phyloP scores from a whole-genome alignment of 352 stramenopile genomes.

The Bremia lactucae region DNA sequence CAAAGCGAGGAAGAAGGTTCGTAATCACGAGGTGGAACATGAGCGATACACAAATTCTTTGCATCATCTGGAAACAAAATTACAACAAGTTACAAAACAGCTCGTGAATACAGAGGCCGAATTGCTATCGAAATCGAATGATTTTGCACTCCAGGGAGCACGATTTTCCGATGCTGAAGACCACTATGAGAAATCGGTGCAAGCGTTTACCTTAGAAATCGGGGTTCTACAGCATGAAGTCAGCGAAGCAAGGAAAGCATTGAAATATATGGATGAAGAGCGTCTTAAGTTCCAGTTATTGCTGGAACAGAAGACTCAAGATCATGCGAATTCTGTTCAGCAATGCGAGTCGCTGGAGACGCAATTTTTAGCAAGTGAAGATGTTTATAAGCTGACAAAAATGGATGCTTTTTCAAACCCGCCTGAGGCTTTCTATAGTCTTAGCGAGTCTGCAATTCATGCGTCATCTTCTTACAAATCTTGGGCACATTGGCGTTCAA shows the following conservation, averaged over 20 bases:
- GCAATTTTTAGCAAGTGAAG: conserved; percentile 13
- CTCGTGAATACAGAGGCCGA: conserved; percentile 2
- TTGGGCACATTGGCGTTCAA: conserved; percentile 8
- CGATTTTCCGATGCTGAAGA: not conserved
- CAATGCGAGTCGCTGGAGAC: conserved; percentile 14
- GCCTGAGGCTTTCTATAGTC: conserved; percentile 10
- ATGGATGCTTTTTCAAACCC: too few relatives aligned
- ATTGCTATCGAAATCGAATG: not conserved
- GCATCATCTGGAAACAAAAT: conserved; percentile 2
- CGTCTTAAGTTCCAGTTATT: conserved; percentile 7
- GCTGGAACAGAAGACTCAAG: conserved; percentile 7
- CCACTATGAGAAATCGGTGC: conserved; percentile 7
- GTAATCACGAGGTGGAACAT: conserved; percentile 1
- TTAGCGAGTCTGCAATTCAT: conserved; percentile 8
- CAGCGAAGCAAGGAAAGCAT: conserved; percentile 5
- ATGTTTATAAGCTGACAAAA: too few relatives aligned
- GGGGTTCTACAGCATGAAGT: conserved; percentile 12
- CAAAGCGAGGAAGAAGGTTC: conserved; percentile 1
- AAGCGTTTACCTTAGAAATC: conserved; percentile 8
- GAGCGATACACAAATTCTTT: conserved; percentile 1
- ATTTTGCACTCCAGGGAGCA: conserved; percentile 1
- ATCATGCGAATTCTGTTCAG: conserved; percentile 2
- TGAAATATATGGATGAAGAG: conserved; percentile 8
- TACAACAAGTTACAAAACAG: conserved; percentile 1
- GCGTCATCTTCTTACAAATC: conserved; percentile 3